These are phyloP conservation scores for Polymyxa betae DNA, from an alignment of 208 protist species.

Conservation along the genomic window DNA sequence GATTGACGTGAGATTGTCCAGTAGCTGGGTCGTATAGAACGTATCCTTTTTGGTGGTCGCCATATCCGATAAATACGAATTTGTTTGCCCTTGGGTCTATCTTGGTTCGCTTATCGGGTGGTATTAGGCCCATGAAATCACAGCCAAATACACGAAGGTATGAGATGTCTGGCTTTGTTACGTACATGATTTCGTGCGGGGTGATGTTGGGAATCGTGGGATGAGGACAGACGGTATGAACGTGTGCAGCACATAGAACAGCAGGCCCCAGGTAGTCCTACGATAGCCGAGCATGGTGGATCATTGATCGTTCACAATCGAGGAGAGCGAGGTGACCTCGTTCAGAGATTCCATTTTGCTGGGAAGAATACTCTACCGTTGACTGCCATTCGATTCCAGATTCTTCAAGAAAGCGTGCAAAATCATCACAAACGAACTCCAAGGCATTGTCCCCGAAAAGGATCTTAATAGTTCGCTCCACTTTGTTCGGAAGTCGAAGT, in stretches of 20 bases:
- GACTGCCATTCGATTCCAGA: constrained; percentile 33
- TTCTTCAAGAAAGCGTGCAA: background rate
- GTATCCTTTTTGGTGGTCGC: constrained; percentile 18
- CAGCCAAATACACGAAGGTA: constrained; percentile 25
- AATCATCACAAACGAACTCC: background rate
- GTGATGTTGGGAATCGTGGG: constrained; percentile 14
- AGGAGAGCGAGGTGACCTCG: constrained; percentile 17
- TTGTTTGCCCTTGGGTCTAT: background rate
- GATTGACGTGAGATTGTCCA: background rate
- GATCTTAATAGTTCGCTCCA: background rate
- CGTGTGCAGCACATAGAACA: background rate
- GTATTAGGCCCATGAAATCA: background rate
- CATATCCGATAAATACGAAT: constrained; percentile 22
- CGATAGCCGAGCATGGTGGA: background rate
- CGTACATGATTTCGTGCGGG: background rate
- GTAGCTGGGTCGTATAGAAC: background rate
- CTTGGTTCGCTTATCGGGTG: background rate
- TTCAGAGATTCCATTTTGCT: constrained; percentile 1
- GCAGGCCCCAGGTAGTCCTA: background rate
- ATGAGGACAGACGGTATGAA: constrained; percentile 33
- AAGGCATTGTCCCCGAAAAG: background rate
- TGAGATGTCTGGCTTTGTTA: background rate
- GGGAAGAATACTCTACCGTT: background rate
- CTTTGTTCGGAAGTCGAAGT: background rate
- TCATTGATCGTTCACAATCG: background rate